A percentile compares a stretch with the other conserved stretches of the same genome.
These are phyloP conservation scores for Elsinoe ampelina DNA, from an alignment of 2,329 filamentous ascomycete species.

Conservation along the genomic window DNA sequence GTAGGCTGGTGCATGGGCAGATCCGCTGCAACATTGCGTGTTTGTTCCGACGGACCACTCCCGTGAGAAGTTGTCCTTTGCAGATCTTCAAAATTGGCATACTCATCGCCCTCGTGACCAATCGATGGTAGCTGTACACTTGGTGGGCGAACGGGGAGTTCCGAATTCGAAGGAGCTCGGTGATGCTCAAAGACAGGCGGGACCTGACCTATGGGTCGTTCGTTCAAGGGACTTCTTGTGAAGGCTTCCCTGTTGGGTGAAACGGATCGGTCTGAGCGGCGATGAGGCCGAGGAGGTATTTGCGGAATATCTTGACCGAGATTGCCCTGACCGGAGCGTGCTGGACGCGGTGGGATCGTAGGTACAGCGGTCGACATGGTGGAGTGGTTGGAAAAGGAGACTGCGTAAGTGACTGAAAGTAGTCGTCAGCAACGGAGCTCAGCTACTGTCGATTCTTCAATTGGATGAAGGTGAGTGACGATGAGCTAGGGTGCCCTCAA, in stretches of 20 bases:
- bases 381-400: neutral
- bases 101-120: constrained; percentile 84
- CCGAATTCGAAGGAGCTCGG: constrained; percentile 28
- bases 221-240: constrained; percentile 78
- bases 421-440: constrained; percentile 10
- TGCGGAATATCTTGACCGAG: constrained; percentile 51
- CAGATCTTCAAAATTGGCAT: constrained; percentile 51
- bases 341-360: constrained; percentile 53
- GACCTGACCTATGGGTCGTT: constrained; percentile 38
- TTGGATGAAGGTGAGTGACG: too few species aligned
- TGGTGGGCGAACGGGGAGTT: constrained; percentile 51
- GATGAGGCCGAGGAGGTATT: constrained; percentile 70
- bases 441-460: neutral
- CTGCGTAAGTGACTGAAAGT: neutral
- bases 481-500: too few species aligned
- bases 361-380: constrained; percentile 32
- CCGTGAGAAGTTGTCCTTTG: constrained; percentile 30
- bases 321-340: constrained; percentile 41
- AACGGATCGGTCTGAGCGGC: constrained; percentile 60
- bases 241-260: constrained; percentile 72
- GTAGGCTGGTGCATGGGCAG: constrained; percentile 82
- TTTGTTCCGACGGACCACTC: constrained; percentile 54
- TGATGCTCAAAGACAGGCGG: constrained; percentile 20
- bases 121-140: constrained; percentile 77
- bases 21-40: constrained; percentile 67